Evolutionary conservation across 148 eudicot species (phyloP).

Genomic region (Vaccinium myrtillus): DNA sequence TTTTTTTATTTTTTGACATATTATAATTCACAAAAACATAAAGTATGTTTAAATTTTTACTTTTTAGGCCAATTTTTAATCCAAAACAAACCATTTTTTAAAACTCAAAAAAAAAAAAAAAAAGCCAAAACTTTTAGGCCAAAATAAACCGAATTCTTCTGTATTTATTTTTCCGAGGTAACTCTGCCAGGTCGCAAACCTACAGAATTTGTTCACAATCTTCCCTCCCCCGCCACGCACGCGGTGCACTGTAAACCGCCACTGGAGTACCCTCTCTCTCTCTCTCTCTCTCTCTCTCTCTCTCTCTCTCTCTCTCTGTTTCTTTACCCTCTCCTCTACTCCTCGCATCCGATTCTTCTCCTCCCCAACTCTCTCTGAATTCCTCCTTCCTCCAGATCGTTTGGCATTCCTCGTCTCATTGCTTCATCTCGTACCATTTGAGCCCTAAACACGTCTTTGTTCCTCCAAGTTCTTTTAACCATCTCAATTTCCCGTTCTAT

Average conservation of each 20-base stretch:
- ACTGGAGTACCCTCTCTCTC: background rate
- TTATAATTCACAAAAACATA: too few species aligned
- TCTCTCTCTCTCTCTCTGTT: background rate
- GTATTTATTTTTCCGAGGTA: too few species aligned
- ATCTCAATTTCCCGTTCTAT: background rate
- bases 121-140: too few species aligned
- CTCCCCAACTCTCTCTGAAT: background rate
- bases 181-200: background rate
- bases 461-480: background rate
- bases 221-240: background rate
- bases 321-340: conserved; percentile 12
- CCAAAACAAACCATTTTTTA: too few species aligned
- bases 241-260: background rate
- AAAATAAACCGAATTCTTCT: too few species aligned
- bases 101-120: too few species aligned
- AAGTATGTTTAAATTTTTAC: too few species aligned
- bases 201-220: background rate
- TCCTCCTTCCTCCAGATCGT: too few species aligned
- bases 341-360: conserved; percentile 16
- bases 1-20: too few species aligned
- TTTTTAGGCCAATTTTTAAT: too few species aligned
- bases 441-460: background rate
- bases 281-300: background rate
- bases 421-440: background rate
- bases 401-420: background rate